Base-by-base conservation (phyloP, 306 rosid genomes). In the Vachellia pachyceras region DNA sequence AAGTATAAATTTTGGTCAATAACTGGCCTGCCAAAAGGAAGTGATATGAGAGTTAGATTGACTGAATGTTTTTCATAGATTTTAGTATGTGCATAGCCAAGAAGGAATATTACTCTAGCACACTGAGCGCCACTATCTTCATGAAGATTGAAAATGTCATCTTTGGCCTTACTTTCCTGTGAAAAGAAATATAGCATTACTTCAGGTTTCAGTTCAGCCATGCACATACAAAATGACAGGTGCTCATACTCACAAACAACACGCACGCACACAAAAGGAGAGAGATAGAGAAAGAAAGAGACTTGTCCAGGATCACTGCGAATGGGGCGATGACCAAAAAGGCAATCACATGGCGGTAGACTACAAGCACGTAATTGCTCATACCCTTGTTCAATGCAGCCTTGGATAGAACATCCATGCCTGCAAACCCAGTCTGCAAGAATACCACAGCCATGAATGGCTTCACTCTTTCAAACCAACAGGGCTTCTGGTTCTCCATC, bases 351-450 rank as follows among this genome's bases (percentile, higher is more conserved):
- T 95, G 98, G 57, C 99, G 99, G 22, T 95, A 95, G 33, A 93
- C 97, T 1, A 90, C 97, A 0, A 88, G 85, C 0, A 95, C 99
- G 18, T 93, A 95, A 73, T 95, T 95, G 90, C 98, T 95, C 94
- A 91, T 88, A 58, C 99, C 99, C 9, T 86, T 79, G 85, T 95
- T 91, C 65, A 95, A 81, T 79, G 99, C 99, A 82, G 93, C 98
- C 64, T 95, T 95, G 29, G 91, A 84, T 33, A 95, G 79, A 79
- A 93, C 84, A 85, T 95, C 98, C 98, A 93, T 88, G 5, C 89
- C 85, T 52, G 99, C 98, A 78, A 85, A 84, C 41, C 97, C 97
- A 72, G 88, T 84, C 77, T 95, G 99, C 81, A 95, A 37, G 82
- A 84, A 93, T 7, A 90, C 64, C 1, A 95, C 93, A 13, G 90